Evolutionary conservation across 805 yeast genomes (phyloP).

Genomic region (Myxozyma mucilagina): DNA sequence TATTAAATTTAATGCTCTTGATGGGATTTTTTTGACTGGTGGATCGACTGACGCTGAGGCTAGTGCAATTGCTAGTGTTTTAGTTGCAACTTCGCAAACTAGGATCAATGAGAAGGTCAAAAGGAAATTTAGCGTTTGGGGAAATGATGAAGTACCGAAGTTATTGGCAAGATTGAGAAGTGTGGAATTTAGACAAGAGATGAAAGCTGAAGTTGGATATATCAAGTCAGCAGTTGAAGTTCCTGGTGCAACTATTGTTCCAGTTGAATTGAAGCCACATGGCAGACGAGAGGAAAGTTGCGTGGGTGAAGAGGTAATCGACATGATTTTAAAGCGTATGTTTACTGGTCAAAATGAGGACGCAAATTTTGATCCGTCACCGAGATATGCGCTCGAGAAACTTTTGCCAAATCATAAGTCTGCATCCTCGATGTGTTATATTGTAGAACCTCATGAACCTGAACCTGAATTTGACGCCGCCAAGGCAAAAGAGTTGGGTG

Average conservation of each 20-base stretch:
- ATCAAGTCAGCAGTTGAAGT: neutral
- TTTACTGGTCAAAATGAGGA: neutral
- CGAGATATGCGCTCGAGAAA: neutral
- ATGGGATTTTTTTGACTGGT: neutral
- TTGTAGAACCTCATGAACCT: conserved; percentile 60
- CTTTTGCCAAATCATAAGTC: neutral
- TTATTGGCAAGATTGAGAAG: neutral
- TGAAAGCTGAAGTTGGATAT: neutral
- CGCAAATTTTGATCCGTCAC: neutral
- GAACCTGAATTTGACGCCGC: conserved; percentile 74
- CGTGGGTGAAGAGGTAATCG: neutral
- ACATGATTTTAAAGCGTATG: neutral
- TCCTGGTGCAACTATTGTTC: neutral
- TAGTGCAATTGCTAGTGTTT: neutral
- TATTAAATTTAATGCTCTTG: neutral
- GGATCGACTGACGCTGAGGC: neutral
- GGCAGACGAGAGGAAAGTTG: neutral
- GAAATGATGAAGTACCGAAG: neutral
- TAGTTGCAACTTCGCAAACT: neutral
- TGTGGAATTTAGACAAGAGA: neutral
- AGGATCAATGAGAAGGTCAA: neutral
- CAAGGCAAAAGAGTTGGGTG: conserved; percentile 67
- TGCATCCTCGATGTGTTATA: conserved; percentile 55
- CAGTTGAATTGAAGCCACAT: neutral
- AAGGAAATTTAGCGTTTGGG: neutral